Evolutionary conservation across 2,329 filamentous ascomycete species (phyloP).

Genomic region (Phaeosphaeria sp.): DNA sequence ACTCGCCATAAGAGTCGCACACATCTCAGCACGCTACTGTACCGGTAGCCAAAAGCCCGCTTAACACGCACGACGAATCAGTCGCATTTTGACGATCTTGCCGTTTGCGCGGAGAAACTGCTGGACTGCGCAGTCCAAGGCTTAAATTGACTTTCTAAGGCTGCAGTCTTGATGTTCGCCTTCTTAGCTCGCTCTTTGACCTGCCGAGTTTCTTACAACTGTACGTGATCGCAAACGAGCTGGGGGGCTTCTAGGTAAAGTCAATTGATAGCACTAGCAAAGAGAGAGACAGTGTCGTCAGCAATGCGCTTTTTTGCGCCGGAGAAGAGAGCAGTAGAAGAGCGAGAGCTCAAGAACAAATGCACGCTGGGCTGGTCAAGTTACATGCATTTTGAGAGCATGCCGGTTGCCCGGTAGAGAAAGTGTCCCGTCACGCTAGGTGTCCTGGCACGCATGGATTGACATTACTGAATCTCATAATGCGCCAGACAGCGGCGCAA

Average conservation of each 20-base stretch:
- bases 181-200: slow-evolving; percentile 10
- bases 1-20: not conserved
- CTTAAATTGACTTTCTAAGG: slow-evolving; percentile 11
- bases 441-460: not conserved
- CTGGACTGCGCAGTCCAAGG: slow-evolving; percentile 9
- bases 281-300: slow-evolving; percentile 7
- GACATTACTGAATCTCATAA: too few species aligned
- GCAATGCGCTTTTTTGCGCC: not conserved
- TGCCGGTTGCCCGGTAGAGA: not conserved
- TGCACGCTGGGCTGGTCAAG: not conserved
- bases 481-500: too few species aligned
- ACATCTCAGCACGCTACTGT: slow-evolving; percentile 14
- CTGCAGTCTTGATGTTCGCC: slow-evolving; percentile 11
- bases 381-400: not conserved
- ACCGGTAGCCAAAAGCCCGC: slow-evolving; percentile 4
- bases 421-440: slow-evolving; percentile 1
- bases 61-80: slow-evolving; percentile 2
- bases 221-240: slow-evolving; percentile 8
- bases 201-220: slow-evolving; percentile 3
- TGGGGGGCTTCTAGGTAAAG: slow-evolving; percentile 13
- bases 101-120: slow-evolving; percentile 15
- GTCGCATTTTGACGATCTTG: too few species aligned
- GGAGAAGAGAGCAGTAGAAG: not conserved
- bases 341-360: not conserved
- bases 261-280: slow-evolving; percentile 6